Conservation (phyloP, 352 stramenopile genomes). For the Globisporangium abappressorium region DNA sequence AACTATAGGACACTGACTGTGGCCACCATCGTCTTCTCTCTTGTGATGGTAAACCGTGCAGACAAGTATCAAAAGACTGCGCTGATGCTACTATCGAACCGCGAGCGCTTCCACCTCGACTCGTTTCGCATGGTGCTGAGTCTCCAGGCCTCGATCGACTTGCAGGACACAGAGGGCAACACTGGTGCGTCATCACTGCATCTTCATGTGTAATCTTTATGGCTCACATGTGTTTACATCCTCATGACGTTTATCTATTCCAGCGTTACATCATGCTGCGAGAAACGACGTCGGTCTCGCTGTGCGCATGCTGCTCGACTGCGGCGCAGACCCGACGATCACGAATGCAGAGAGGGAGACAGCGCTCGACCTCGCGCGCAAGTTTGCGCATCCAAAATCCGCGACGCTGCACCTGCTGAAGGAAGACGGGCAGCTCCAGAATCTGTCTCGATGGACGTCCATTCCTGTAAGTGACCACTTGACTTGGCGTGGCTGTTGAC, state of each 20-base stretch:
- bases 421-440: constrained; percentile 54
- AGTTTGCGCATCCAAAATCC: constrained; percentile 34
- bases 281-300: constrained; percentile 58
- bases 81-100: constrained; percentile 69
- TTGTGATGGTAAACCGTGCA: background rate
- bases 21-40: background rate
- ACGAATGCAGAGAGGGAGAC: constrained; percentile 47
- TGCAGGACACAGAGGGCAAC: constrained; percentile 60
- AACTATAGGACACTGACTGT: background rate
- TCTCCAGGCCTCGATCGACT: constrained; percentile 51
- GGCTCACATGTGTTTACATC: no score
- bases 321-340: constrained; percentile 39
- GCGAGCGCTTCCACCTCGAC: constrained; percentile 76
- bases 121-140: constrained; percentile 80
- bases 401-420: constrained; percentile 41
- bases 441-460: constrained; percentile 33
- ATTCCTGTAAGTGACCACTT: constrained; percentile 29
- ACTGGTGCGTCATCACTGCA: constrained; percentile 34
- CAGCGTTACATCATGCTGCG: constrained; percentile 38
- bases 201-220: no score
- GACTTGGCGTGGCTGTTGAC: background rate
- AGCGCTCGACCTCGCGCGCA: constrained; percentile 39
- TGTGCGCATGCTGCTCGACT: constrained; percentile 70
- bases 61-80: constrained; percentile 46
- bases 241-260: no score